These are phyloP conservation scores for Sphagnum fallax DNA, from an alignment of 228 moss, liverwort and hornwort genomes.

Conservation along the genomic window DNA sequence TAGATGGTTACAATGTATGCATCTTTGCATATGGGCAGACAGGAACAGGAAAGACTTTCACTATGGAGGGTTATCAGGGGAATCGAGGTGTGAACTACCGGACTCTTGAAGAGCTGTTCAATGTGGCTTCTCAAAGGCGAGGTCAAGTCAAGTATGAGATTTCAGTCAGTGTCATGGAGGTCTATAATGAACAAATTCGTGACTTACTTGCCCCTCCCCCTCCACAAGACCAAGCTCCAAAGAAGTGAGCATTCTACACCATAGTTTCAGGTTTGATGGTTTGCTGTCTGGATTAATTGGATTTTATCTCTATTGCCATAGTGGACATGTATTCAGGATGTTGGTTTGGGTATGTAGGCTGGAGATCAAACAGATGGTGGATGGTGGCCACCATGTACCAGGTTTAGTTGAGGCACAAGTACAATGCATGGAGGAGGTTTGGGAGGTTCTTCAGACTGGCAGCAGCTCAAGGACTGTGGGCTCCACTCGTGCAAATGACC, in stretches of 20 bases:
- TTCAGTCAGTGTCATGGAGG: conserved; percentile 89
- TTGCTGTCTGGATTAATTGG: no score
- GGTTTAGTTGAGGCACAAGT: conserved; percentile 85
- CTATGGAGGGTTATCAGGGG: conserved; percentile 79
- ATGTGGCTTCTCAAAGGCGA: conserved; percentile 51
- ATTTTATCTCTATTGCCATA: no score
- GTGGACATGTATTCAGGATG: neutral
- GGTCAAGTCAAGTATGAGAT: conserved; percentile 68
- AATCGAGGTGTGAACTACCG: conserved; percentile 93
- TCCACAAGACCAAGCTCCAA: conserved; percentile 58
- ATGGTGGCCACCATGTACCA: conserved; percentile 95
- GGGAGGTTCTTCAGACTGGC: conserved; percentile 89
- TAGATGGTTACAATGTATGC: conserved; percentile 95
- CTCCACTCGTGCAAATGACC: conserved; percentile 91
- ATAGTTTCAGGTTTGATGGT: no score
- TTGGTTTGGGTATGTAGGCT: conserved; percentile 33
- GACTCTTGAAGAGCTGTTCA: conserved; percentile 88
- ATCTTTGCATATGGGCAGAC: conserved; percentile 98
- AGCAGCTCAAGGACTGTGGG: conserved; percentile 88
- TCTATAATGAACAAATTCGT: conserved; percentile 96
- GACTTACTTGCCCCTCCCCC: conserved; percentile 63
- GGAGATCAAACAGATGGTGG: conserved; percentile 86
- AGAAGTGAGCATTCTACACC: conserved; percentile 45
- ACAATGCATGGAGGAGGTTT: conserved; percentile 82
- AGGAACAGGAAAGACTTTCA: conserved; percentile 93